phyloP scores from a whole-genome alignment of 2,329 filamentous ascomycete genomes.

The Hypoxylon sp. region DNA sequence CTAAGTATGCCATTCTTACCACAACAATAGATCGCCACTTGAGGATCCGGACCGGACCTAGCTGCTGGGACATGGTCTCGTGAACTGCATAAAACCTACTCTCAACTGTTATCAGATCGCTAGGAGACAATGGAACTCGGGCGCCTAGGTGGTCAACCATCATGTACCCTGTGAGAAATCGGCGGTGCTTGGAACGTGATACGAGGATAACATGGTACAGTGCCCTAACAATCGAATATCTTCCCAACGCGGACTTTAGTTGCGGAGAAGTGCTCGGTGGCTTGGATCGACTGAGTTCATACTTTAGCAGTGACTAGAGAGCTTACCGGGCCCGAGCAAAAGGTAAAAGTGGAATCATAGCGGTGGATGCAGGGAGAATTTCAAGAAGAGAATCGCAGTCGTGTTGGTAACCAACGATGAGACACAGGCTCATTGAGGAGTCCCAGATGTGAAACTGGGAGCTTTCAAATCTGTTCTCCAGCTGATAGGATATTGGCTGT shows the following conservation, averaged over 20 bases:
- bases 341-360: conserved; percentile 34
- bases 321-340: conserved; percentile 16
- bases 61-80: conserved; percentile 16
- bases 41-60: conserved; percentile 19
- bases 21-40: conserved; percentile 11
- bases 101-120: not conserved
- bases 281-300: conserved; percentile 17
- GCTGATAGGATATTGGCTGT: not conserved
- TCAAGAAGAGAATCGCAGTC: not conserved
- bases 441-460: not conserved
- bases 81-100: conserved; percentile 15
- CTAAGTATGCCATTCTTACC: not conserved
- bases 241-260: conserved; percentile 25
- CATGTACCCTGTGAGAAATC: conserved; percentile 5
- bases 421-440: not conserved
- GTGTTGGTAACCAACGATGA: not conserved
- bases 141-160: conserved; percentile 3
- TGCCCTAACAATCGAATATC: not conserved
- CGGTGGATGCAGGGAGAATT: not conserved
- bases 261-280: conserved; percentile 27
- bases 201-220: conserved; percentile 24
- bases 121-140: not conserved
- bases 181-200: conserved; percentile 21
- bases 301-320: not conserved
- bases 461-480: not conserved